Evolutionary conservation across 169 alveolate species (phyloP).

Genomic region (Babesia bovis): DNA sequence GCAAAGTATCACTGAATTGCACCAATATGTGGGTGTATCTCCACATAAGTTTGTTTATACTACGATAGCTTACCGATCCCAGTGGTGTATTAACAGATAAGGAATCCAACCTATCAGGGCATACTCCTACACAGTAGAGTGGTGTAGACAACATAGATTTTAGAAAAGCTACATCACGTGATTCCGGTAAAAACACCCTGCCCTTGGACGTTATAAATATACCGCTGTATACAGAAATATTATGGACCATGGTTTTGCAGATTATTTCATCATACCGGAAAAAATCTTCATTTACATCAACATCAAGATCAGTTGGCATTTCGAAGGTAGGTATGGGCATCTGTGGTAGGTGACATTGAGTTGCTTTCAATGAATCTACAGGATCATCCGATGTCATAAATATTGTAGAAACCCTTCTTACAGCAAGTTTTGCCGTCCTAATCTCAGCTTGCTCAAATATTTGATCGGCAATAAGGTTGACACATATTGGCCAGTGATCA

Average conservation of each 20-base stretch:
- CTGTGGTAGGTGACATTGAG: background rate
- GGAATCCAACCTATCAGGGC: constrained; percentile 8
- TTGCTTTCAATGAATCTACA: background rate
- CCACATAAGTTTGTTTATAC: constrained; percentile 63
- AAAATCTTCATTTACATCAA: background rate
- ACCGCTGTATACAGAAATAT: constrained; percentile 17
- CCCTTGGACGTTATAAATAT: constrained; percentile 19
- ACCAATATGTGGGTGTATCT: constrained; percentile 49
- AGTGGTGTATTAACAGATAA: constrained; percentile 6
- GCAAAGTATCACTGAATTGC: constrained; percentile 50
- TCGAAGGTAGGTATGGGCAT: constrained; percentile 1
- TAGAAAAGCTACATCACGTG: constrained; percentile 38
- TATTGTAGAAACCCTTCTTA: background rate
- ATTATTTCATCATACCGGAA: constrained; percentile 3
- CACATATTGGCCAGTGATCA: background rate
- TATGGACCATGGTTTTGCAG: constrained; percentile 19
- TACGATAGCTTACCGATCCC: constrained; percentile 43
- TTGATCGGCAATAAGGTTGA: background rate
- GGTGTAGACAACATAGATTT: constrained; percentile 31
- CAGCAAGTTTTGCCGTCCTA: background rate
- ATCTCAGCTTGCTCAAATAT: constrained; percentile 5
- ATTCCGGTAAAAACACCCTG: constrained; percentile 24
- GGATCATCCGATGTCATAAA: background rate
- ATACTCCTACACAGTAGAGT: constrained; percentile 23
- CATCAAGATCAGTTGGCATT: constrained; percentile 1